Conservation (phyloP, 495 filamentous ascomycete genomes). For the Hypoxylon lienhwacheense region DNA sequence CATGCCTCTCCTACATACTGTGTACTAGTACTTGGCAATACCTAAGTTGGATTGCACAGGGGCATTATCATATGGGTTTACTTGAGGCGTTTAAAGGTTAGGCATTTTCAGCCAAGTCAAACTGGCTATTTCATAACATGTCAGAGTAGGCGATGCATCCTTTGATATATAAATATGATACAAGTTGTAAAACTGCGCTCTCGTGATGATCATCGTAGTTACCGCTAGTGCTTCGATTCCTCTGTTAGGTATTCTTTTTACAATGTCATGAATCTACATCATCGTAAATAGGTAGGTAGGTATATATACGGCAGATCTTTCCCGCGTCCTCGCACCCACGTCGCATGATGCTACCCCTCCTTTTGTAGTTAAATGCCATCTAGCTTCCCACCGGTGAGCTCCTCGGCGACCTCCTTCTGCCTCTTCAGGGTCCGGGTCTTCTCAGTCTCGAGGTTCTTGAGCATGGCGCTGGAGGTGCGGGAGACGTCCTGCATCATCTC, state of each 20-base stretch:
- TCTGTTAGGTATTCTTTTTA: too few species aligned
- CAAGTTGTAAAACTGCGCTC: constrained; percentile 16
- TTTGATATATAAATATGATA: constrained; percentile 39
- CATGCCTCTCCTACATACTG: constrained; percentile 34
- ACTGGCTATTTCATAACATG: constrained; percentile 18
- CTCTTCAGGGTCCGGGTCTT: constrained; percentile 36
- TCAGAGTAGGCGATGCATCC: constrained; percentile 22
- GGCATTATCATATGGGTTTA: constrained; percentile 18
- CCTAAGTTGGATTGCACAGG: constrained; percentile 22
- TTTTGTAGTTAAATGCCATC: constrained; percentile 11
- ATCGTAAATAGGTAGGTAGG: too few species aligned
- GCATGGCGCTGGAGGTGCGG: constrained; percentile 20
- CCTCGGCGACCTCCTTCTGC: constrained; percentile 51
- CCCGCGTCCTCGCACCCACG: not conserved
- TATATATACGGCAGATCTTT: too few species aligned
- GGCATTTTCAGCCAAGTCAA: constrained; percentile 20
- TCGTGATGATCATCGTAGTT: not conserved
- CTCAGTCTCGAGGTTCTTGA: constrained; percentile 23
- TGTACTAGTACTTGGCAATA: constrained; percentile 14
- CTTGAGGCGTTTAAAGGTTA: constrained; percentile 23
- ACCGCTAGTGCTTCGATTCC: not conserved
- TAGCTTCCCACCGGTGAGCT: constrained; percentile 54
- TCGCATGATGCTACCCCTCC: not conserved
- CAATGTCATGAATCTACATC: too few species aligned
- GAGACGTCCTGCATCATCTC: constrained; percentile 34